These are phyloP conservation scores for Hyaloscypha hepaticicola DNA, from an alignment of 495 filamentous ascomycete species.

Conservation along the genomic window DNA sequence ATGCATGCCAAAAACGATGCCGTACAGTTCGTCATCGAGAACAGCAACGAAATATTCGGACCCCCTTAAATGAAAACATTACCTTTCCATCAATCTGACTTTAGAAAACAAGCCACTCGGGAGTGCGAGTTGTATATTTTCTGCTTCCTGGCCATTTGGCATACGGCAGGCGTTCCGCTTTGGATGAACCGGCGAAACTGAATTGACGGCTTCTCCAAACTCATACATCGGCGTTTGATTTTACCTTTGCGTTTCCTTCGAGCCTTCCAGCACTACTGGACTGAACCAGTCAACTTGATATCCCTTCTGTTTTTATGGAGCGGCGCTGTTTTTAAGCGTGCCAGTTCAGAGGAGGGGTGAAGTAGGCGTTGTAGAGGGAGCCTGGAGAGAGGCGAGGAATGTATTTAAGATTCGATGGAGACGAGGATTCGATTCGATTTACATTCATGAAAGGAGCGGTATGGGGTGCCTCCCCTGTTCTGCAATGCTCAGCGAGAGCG, in stretches of 20 bases:
- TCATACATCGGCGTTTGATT: constrained; percentile 24
- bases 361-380: neutral
- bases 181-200: constrained; percentile 1
- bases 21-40: constrained; percentile 86
- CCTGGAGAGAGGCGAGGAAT: neutral
- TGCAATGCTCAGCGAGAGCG: neutral
- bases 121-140: constrained; percentile 25
- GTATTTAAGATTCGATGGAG: constrained; percentile 13
- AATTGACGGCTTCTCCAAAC: constrained; percentile 1
- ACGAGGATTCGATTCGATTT: constrained; percentile 10
- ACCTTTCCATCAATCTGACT: neutral
- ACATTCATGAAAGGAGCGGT: constrained; percentile 4
- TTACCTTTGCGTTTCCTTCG: constrained; percentile 8
- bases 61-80: neutral
- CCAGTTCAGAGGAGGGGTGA: neutral
- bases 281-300: constrained; percentile 27
- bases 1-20: constrained; percentile 89
- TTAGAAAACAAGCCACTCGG: neutral
- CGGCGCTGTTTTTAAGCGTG: neutral
- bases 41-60: constrained; percentile 74
- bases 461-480: neutral
- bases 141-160: constrained; percentile 2
- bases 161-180: constrained; percentile 1
- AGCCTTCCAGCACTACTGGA: neutral
- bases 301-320: constrained; percentile 20